These are phyloP conservation scores for Chlamydomonas urium DNA, from an alignment of 139 green algal genomes.

Conservation along the genomic window DNA sequence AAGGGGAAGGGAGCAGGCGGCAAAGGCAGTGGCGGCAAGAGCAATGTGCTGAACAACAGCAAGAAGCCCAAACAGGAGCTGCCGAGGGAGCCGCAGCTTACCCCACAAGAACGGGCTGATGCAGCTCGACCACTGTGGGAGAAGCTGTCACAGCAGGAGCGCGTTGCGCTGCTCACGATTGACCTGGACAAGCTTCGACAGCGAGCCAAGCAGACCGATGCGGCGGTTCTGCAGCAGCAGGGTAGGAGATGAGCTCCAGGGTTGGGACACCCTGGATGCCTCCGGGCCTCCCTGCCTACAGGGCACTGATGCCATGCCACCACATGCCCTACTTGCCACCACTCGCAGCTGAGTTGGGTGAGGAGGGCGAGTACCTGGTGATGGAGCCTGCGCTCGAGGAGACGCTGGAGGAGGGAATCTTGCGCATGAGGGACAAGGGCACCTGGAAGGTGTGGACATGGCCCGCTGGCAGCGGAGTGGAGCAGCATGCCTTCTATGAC, in stretches of 20 bases:
- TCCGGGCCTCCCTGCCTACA: too few species aligned
- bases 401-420: conserved; percentile 62
- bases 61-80: too few species aligned
- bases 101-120: conserved; percentile 59
- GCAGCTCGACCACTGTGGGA: conserved; percentile 70
- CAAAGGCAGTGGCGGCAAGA: not conserved
- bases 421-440: conserved; percentile 30
- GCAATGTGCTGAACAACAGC: too few species aligned
- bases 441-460: conserved; percentile 48
- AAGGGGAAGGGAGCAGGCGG: conserved; percentile 3
- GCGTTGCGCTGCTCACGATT: conserved; percentile 55
- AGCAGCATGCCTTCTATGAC: conserved; percentile 47
- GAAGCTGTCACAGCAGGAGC: conserved; percentile 48
- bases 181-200: conserved; percentile 45
- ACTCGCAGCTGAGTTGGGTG: too few species aligned
- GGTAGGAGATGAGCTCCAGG: not conserved
- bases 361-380: too few species aligned
- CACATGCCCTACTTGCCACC: too few species aligned
- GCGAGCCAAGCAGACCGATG: conserved; percentile 33
- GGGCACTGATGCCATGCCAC: too few species aligned
- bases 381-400: conserved; percentile 53
- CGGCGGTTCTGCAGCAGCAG: conserved; percentile 2
- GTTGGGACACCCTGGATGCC: too few species aligned
- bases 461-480: too few species aligned
- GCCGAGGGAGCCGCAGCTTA: too few species aligned